A percentile compares a stretch with the other conserved stretches of the same genome.
phyloP scores from a whole-genome alignment of 2,329 filamentous ascomycete genomes.

The Fusarium scirpi region DNA sequence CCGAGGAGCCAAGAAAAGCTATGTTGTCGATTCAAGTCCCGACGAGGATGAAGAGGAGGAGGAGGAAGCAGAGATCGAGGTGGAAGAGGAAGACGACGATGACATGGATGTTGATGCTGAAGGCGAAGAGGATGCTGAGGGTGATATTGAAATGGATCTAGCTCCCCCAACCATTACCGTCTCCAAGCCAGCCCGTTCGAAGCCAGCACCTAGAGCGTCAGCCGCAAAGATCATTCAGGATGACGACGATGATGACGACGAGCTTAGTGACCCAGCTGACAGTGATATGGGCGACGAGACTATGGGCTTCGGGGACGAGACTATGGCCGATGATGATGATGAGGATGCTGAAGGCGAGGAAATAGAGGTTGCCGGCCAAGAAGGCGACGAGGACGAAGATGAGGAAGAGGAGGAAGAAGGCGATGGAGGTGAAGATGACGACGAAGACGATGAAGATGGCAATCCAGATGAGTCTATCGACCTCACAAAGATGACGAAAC shows the following conservation, averaged over 20 bases:
- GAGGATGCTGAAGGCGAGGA: slow-evolving; percentile 64
- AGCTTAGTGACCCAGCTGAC: slow-evolving; percentile 66
- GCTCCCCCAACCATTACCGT: slow-evolving; percentile 61
- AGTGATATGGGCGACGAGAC: slow-evolving; percentile 59
- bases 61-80: slow-evolving; percentile 53
- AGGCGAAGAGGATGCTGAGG: slow-evolving; percentile 59
- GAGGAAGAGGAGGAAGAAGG: slow-evolving; percentile 58
- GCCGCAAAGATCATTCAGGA: slow-evolving; percentile 53
- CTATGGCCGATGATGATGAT: slow-evolving; percentile 58
- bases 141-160: slow-evolving; percentile 60
- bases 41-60: slow-evolving; percentile 61
- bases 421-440: slow-evolving; percentile 56
- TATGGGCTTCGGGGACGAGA: slow-evolving; percentile 58
- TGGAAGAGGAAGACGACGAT: slow-evolving; percentile 58
- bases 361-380: slow-evolving; percentile 56
- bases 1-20: slow-evolving; percentile 68
- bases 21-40: slow-evolving; percentile 67
- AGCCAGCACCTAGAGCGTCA: slow-evolving; percentile 51
- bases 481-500: slow-evolving; percentile 70
- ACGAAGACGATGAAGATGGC: slow-evolving; percentile 59
- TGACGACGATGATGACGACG: slow-evolving; percentile 63
- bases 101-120: slow-evolving; percentile 58
- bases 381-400: slow-evolving; percentile 58
- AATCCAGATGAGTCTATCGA: slow-evolving; percentile 65
- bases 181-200: slow-evolving; percentile 58